Base-by-base conservation (phyloP, 116 monocot genomes). In the Trichopus zeylanicus region DNA sequence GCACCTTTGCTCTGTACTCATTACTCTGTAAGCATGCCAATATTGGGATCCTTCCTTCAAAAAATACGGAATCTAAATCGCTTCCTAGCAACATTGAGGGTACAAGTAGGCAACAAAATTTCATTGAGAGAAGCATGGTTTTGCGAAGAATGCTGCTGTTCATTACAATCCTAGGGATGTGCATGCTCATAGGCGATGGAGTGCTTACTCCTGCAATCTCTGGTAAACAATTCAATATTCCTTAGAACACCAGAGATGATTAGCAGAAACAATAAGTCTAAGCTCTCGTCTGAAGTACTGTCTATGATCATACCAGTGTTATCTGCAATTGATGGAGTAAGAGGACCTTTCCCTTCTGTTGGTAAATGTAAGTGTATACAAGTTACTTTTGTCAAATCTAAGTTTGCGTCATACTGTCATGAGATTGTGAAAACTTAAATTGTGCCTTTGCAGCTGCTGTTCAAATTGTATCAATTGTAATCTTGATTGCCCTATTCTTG, bases 401-500 rank as follows among this genome's bases (percentile, higher is more conserved):
- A 33, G 8, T 33, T n/a, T n/a, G 6, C 13, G 13, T 3, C 13
- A 42, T 42, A 13, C 13, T 42, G 18, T 13, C 3, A 0, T 42
- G n/a, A 42, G 42, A 42, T 42, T 9, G n/a, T 42, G 42, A n/a
- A n/a, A n/a, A n/a, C 42, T 37, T 42, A 2, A 42, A 16, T 47
- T 56, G 42, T 7, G 28, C n/a, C 66, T 18, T 32, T 46, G 53
- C 70, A 88, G 88, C 72, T 57, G 51, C 52, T 51, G 75, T 88
- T 46, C 74, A 80, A 63, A 64, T 30, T 38, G 15, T 88, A 2
- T 88, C 88, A 56, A 77, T 72, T 22, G 48, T 51, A 20, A 56
- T 84, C 26, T 64, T 89, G 48, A 64, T 84, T 69, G 62, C 23
- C 54, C 33, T 89, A 35, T 89, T 89, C 72, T 34, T 84, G 5